Base-by-base conservation (phyloP, 805 yeast species). In the Sugiyamaella valdiviana region DNA sequence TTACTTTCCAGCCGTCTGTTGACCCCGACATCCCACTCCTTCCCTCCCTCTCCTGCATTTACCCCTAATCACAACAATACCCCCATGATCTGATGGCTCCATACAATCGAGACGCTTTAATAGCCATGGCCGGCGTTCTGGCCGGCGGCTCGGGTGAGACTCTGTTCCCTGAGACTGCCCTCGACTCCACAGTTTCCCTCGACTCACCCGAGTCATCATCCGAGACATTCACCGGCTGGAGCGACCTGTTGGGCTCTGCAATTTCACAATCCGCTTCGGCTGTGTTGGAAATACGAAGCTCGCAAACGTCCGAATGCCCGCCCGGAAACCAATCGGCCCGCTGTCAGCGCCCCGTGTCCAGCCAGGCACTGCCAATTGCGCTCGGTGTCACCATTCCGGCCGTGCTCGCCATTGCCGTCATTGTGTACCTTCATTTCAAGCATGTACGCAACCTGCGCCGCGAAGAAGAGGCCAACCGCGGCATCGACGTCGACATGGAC, bases 311-410 rank as follows among this genome's bases (percentile, higher is more conserved):
- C 5, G 12, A 17, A 20, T 37, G 39, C 22, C 39, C 39, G 20
- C 39, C 39, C 2, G 48, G 46, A 42, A 36, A 49, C 35, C 10
- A 47, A 38, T 29, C 51, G 2, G 38, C 52, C n/a, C 41, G 38
- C 39, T 59, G 63, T 26, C 50, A 53, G 32, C 46, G 44, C 42
- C 61, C 62, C 5, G 47, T 39, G 16, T 49, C 51, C 5, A 44
- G 42, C 29, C 48, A 58, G 24, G 46, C 50, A 2, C 50, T 57
- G 37, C 54, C 63, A 1, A 57, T 69, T 41, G 69, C 64, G 6
- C 60, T 67, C 4, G 71, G 69, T n/a, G 63, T 65, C 12, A 68
- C 71, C n/a, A 58, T 70, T 23, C 75, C 75, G 5, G 50, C 65
- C n/a, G 43, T 52, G 2, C 24, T 63, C 17, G 68, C 71, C 21